Conservation (phyloP, 1,284 basidiomycete species). For the Leccinum pallidistipes region DNA sequence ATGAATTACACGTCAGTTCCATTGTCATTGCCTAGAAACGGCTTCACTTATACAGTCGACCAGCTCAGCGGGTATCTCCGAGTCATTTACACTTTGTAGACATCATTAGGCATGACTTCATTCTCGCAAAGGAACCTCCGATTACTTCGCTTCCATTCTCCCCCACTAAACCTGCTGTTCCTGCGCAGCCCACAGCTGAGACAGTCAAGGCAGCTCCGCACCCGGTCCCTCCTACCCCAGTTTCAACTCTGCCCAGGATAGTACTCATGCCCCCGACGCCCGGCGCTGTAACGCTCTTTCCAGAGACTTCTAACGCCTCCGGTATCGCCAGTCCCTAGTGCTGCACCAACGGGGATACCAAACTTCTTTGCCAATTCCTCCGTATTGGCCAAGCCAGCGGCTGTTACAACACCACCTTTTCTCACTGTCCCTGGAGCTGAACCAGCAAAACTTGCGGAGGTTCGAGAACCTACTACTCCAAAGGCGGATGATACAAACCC, state of each 20-base stretch:
- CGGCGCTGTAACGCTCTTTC: constrained; percentile 18
- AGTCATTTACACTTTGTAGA: constrained; percentile 24
- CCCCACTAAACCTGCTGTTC: constrained; percentile 40
- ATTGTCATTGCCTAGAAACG: constrained; percentile 29
- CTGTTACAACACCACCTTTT: constrained; percentile 7
- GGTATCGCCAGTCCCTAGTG: constrained; percentile 4
- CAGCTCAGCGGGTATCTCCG: too few species aligned
- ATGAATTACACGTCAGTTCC: background rate
- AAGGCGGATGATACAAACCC: constrained; percentile 13
- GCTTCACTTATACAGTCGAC: constrained; percentile 44
- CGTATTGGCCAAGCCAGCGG: constrained; percentile 33
- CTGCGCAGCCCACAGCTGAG: constrained; percentile 6
- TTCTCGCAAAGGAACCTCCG: constrained; percentile 62
- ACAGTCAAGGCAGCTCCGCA: constrained; percentile 3
- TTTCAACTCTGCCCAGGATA: constrained; percentile 23
- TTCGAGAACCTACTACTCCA: constrained; percentile 1
- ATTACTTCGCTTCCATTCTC: constrained; percentile 66
- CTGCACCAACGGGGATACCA: constrained; percentile 36
- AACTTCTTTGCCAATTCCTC: constrained; percentile 51
- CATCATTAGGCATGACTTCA: constrained; percentile 37
- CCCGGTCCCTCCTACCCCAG: constrained; percentile 4
- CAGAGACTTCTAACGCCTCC: constrained; percentile 20
- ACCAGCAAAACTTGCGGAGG: constrained; percentile 20
- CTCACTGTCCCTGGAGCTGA: constrained; percentile 6
- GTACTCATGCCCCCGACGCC: constrained; percentile 34